Conservation (phyloP, 169 alveolate species). For the Toxoplasma gondii region DNA sequence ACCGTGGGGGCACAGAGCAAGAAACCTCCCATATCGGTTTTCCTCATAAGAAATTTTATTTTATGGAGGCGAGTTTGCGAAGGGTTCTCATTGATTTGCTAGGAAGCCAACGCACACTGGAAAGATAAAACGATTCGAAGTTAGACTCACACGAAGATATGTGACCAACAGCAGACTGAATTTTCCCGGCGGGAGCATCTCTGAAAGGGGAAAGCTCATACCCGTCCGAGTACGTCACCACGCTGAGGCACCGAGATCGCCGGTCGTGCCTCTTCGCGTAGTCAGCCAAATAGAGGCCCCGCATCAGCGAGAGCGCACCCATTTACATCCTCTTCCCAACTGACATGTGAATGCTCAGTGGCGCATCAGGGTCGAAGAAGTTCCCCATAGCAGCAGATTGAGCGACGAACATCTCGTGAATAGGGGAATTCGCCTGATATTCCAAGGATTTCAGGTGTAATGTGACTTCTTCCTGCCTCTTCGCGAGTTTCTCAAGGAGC, state of each 20-base stretch:
- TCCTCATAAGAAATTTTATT: neutral
- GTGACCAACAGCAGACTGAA: neutral
- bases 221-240: neutral
- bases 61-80: neutral
- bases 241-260: neutral
- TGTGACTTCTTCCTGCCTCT: neutral
- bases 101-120: neutral
- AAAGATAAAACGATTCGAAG: neutral
- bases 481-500: neutral
- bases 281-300: neutral
- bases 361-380: constrained; percentile 38
- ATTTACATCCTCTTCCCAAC: neutral
- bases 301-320: neutral
- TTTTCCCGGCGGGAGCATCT: neutral
- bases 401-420: neutral
- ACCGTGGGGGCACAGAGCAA: neutral
- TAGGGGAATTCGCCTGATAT: neutral
- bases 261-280: neutral
- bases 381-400: constrained; percentile 18
- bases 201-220: neutral
- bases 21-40: neutral
- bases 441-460: neutral
- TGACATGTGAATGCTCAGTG: neutral
- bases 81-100: no score
- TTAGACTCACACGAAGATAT: neutral